A percentile compares a stretch with the other conserved stretches of the same genome.
These are phyloP conservation scores for Podaxis rugospora DNA, from an alignment of 768 basidiomycete species.

Conservation along the genomic window DNA sequence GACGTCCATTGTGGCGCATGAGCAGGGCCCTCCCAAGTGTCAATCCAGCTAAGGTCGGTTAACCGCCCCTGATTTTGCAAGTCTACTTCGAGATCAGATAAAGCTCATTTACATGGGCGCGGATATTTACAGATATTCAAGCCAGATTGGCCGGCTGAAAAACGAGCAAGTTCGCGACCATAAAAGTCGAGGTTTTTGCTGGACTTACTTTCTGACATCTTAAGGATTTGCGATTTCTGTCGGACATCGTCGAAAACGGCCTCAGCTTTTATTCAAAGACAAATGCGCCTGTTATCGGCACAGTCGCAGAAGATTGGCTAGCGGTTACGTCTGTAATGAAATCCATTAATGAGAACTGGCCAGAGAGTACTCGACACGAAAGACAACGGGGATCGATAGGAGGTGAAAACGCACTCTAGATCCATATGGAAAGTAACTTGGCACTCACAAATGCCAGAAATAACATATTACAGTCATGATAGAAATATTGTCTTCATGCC, in stretches of 20 bases:
- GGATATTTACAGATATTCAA: conserved; percentile 33
- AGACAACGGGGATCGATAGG: background rate
- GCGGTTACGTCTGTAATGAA: background rate
- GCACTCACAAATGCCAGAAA: background rate
- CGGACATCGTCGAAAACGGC: background rate
- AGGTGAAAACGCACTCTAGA: background rate
- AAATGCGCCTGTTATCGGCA: background rate
- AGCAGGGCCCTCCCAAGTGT: conserved; percentile 37
- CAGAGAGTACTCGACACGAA: background rate
- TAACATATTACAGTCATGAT: background rate
- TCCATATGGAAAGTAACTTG: background rate
- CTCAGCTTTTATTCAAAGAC: background rate
- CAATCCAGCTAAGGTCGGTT: conserved; percentile 51
- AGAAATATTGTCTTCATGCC: background rate
- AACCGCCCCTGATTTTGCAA: conserved; percentile 43
- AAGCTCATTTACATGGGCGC: conserved; percentile 1
- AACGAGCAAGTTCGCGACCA: background rate
- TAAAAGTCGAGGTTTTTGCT: background rate
- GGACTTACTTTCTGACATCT: conserved; percentile 1
- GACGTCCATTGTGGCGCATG: conserved; percentile 51
- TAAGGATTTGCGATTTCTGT: conserved; percentile 13
- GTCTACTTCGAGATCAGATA: conserved; percentile 31
- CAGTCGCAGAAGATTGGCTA: conserved; percentile 1
- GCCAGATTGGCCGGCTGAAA: conserved; percentile 18
- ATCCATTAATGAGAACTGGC: background rate